Percentiles rank a stretch among this genome's conserved stretches.
These are phyloP conservation scores for Knufia fluminis DNA, from an alignment of 2,329 filamentous ascomycete species.

Conservation along the genomic window DNA sequence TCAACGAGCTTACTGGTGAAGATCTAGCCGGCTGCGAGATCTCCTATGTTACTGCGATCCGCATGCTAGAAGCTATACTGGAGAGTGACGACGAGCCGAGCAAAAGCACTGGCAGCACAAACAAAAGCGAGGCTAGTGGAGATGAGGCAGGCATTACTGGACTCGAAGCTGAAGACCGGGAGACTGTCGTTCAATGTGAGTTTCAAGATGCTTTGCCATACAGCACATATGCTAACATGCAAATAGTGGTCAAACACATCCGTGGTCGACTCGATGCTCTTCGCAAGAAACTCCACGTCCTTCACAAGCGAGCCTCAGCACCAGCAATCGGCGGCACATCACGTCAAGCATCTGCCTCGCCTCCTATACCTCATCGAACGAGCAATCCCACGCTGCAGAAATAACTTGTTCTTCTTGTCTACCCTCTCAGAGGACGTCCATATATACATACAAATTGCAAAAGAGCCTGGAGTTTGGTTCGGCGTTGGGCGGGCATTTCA, in stretches of 20 bases:
- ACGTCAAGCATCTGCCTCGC: slow-evolving; percentile 18
- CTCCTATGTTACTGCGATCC: slow-evolving; percentile 84
- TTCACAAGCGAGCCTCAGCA: slow-evolving; percentile 39
- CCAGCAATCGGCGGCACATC: slow-evolving; percentile 26
- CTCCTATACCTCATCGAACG: slow-evolving; percentile 18
- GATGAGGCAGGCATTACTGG: slow-evolving; percentile 35
- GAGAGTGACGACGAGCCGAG: slow-evolving; percentile 61
- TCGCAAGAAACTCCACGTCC: slow-evolving; percentile 41
- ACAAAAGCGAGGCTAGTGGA: slow-evolving; percentile 25
- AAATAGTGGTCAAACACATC: slow-evolving; percentile 40
- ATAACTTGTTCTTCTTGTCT: background rate
- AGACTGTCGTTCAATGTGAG: slow-evolving; percentile 43
- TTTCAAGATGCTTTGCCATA: slow-evolving; percentile 14
- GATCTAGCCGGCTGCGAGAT: slow-evolving; percentile 82
- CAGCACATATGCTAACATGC: slow-evolving; percentile 20
- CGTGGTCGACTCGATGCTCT: slow-evolving; percentile 38
- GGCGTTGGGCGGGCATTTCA: background rate
- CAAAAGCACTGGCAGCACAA: slow-evolving; percentile 23
- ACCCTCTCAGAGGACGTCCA: background rate
- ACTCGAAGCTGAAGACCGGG: slow-evolving; percentile 38
- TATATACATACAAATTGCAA: background rate
- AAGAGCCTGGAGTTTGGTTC: slow-evolving; percentile 1
- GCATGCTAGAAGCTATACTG: slow-evolving; percentile 88
- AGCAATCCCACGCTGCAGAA: slow-evolving; percentile 9
- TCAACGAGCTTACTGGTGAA: slow-evolving; percentile 89